phyloP scores from a whole-genome alignment of 345 rosid genomes.

The Melastoma malabathricum region DNA sequence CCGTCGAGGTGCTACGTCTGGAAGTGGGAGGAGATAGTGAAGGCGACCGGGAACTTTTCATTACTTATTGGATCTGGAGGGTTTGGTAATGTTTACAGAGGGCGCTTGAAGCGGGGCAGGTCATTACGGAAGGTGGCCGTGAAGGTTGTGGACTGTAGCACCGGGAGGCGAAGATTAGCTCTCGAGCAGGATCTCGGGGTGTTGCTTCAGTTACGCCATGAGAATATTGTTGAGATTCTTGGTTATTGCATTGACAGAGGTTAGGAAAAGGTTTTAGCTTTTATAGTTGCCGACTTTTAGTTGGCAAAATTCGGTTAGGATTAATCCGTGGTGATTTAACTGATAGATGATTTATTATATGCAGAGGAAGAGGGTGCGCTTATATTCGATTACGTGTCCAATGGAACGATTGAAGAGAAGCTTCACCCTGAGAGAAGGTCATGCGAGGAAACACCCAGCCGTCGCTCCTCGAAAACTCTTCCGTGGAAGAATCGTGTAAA shows the following conservation, averaged over 20 bases:
- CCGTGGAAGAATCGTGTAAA: constrained; percentile 47
- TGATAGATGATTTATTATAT: not conserved
- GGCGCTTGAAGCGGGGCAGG: not conserved
- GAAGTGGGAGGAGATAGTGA: constrained; percentile 10
- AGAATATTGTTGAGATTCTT: constrained; percentile 56
- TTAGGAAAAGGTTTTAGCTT: constrained; percentile 2
- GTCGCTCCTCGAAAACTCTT: constrained; percentile 11
- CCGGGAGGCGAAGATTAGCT: constrained; percentile 45
- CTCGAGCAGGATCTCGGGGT: constrained; percentile 66
- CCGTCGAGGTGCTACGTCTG: not conserved
- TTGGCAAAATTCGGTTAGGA: not conserved
- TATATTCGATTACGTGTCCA: constrained; percentile 45
- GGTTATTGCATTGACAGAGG: constrained; percentile 64
- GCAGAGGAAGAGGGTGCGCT: constrained; percentile 51
- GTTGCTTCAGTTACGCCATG: constrained; percentile 46
- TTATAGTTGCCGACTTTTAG: too few species aligned
- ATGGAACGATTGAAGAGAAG: constrained; percentile 61
- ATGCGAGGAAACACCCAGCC: constrained; percentile 1
- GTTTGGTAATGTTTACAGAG: constrained; percentile 16
- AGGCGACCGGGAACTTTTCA: constrained; percentile 5
- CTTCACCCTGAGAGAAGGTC: constrained; percentile 17
- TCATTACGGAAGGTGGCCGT: not conserved
- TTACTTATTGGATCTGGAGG: constrained; percentile 13
- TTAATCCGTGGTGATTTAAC: too few species aligned
- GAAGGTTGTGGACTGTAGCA: constrained; percentile 12